A percentile compares a stretch with the other conserved stretches of the same genome.
Evolutionary conservation across 1,139 yeast genomes (phyloP).

Genomic region (Zygosaccharomyces sapae): DNA sequence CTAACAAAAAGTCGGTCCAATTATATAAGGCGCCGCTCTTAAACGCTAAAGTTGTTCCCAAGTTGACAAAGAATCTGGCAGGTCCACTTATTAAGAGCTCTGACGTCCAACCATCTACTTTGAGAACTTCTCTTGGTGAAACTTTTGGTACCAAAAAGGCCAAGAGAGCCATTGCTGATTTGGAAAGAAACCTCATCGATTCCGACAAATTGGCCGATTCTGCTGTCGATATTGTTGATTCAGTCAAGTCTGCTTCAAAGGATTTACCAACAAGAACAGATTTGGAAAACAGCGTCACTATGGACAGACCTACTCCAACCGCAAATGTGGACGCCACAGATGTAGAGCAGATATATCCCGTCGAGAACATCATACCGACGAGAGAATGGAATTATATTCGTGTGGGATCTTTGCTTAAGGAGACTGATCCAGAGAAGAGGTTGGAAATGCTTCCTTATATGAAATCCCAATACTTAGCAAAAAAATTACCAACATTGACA

Average conservation of each 20-base stretch:
- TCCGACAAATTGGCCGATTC: slow-evolving; percentile 70
- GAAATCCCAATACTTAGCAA: slow-evolving; percentile 51
- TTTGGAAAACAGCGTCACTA: slow-evolving; percentile 48
- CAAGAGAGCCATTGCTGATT: slow-evolving; percentile 78
- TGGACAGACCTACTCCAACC: slow-evolving; percentile 79
- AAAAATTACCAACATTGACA: slow-evolving; percentile 43
- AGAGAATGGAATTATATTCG: slow-evolving; percentile 63
- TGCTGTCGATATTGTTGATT: slow-evolving; percentile 77
- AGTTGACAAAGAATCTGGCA: slow-evolving; percentile 46
- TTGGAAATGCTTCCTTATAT: slow-evolving; percentile 59
- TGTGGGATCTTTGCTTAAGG: slow-evolving; percentile 52
- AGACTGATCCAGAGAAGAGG: slow-evolving; percentile 46
- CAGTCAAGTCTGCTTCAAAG: slow-evolving; percentile 66
- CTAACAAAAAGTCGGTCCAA: slow-evolving; percentile 53
- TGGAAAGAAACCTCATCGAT: slow-evolving; percentile 81
- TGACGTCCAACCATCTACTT: slow-evolving; percentile 52
- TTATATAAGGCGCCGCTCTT: slow-evolving; percentile 58
- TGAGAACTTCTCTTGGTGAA: slow-evolving; percentile 83
- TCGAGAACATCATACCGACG: slow-evolving; percentile 63
- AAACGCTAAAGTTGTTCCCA: slow-evolving; percentile 52
- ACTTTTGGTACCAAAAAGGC: slow-evolving; percentile 97
- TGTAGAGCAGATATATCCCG: slow-evolving; percentile 78
- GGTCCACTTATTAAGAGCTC: slow-evolving; percentile 61
- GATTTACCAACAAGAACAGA: slow-evolving; percentile 67
- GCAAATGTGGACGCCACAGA: slow-evolving; percentile 71